A percentile compares a stretch with the other conserved stretches of the same genome.
These are phyloP conservation scores for Saturnispora galanensis DNA, from an alignment of 805 yeast species.

Conservation along the genomic window DNA sequence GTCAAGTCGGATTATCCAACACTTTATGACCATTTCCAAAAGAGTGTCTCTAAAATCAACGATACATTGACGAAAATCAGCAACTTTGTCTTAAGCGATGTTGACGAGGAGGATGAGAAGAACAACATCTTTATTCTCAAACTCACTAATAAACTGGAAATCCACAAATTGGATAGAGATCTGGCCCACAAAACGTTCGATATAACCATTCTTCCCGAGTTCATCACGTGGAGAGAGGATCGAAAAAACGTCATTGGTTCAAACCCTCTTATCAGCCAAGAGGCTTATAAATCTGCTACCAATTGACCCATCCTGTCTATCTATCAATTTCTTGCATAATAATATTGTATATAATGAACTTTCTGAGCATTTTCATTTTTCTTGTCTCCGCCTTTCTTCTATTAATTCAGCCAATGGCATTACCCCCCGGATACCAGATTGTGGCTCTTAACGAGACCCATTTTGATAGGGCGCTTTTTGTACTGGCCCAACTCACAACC, in stretches of 20 bases:
- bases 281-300: background rate
- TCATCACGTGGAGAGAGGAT: background rate
- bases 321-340: too few relatives aligned
- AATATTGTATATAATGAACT: too few relatives aligned
- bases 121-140: background rate
- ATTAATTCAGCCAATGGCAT: background rate
- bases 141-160: background rate
- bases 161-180: background rate
- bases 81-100: background rate
- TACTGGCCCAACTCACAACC: conserved; percentile 61
- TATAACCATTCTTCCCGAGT: background rate
- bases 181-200: background rate
- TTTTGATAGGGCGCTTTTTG: conserved; percentile 28
- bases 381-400: background rate
- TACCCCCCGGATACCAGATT: conserved; percentile 4
- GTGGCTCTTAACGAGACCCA: background rate
- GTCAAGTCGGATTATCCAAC: background rate
- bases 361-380: background rate
- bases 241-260: background rate
- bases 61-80: background rate
- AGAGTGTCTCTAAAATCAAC: background rate
- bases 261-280: background rate
- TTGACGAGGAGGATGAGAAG: conserved; percentile 3
- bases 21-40: conserved; percentile 2
- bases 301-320: too few relatives aligned